Evolutionary conservation across 2,329 filamentous ascomycete species (phyloP).

Genomic region (Aurifilum marmelostoma): DNA sequence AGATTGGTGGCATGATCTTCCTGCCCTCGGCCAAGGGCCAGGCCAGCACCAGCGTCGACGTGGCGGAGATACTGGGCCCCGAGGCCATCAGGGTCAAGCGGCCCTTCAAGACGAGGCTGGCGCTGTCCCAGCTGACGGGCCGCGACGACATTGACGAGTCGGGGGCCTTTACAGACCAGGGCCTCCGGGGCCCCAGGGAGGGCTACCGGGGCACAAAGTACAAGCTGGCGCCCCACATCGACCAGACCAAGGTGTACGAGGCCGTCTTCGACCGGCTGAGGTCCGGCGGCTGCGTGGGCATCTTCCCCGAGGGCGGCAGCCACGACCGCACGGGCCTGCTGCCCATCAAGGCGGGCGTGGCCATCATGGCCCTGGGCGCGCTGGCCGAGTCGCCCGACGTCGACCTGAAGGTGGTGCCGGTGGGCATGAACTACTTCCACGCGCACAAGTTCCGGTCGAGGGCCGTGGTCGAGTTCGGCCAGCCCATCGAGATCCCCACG

Average conservation of each 20-base stretch:
- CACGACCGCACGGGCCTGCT: slow-evolving; percentile 91
- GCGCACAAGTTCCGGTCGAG: slow-evolving; percentile 97
- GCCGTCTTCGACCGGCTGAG: slow-evolving; percentile 85
- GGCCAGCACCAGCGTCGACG: slow-evolving; percentile 78
- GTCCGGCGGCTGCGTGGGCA: slow-evolving; percentile 86
- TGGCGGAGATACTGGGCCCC: slow-evolving; percentile 76
- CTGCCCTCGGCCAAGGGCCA: slow-evolving; percentile 80
- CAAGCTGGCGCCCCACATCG: slow-evolving; percentile 89
- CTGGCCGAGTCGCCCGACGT: slow-evolving; percentile 84
- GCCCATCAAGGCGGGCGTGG: slow-evolving; percentile 93
- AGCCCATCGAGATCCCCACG: slow-evolving; percentile 79
- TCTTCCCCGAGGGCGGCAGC: slow-evolving; percentile 96
- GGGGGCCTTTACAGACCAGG: slow-evolving; percentile 62
- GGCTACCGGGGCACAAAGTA: slow-evolving; percentile 79
- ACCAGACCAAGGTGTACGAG: slow-evolving; percentile 92
- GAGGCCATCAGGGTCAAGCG: slow-evolving; percentile 87
- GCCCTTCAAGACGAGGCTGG: slow-evolving; percentile 76
- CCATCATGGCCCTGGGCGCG: slow-evolving; percentile 95
- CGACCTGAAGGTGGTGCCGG: slow-evolving; percentile 91
- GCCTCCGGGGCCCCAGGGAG: slow-evolving; percentile 56
- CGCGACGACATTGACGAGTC: slow-evolving; percentile 71
- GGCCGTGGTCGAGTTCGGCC: slow-evolving; percentile 93
- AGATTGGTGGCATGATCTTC: slow-evolving; percentile 82
- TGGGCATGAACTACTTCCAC: slow-evolving; percentile 99
- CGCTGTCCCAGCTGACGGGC: slow-evolving; percentile 81